A percentile compares a stretch with the other conserved stretches of the same genome.
Conservation (phyloP, 768 basidiomycete species). For the Russula vinacea region DNA sequence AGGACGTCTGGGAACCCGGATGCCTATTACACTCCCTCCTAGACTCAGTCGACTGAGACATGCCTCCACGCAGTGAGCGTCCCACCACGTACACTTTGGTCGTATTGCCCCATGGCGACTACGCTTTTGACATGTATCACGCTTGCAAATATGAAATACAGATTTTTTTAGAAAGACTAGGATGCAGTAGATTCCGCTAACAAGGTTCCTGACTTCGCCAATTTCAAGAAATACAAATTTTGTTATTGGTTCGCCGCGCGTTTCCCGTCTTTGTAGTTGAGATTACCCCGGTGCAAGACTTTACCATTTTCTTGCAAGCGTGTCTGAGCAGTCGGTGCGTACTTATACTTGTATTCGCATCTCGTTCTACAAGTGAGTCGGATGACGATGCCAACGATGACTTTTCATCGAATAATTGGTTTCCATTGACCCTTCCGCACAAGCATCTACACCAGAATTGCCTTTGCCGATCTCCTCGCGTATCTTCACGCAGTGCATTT, state of each 20-base stretch:
- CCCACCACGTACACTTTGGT: no score
- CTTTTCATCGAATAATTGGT: constrained; percentile 34
- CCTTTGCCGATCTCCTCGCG: constrained; percentile 69
- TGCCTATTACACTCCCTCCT: no score
- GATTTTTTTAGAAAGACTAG: no score
- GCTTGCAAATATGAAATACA: no score
- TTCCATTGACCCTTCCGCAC: constrained; percentile 76
- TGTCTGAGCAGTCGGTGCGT: constrained; percentile 45
- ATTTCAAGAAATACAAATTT: constrained; percentile 98
- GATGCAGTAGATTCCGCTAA: no score
- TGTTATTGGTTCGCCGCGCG: constrained; percentile 95
- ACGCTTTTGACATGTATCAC: no score
- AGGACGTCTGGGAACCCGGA: no score
- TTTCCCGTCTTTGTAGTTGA: constrained; percentile 81
- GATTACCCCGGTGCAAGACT: constrained; percentile 51
- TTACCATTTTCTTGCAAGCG: constrained; percentile 50
- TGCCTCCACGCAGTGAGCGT: no score
- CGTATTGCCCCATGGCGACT: no score
- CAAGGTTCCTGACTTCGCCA: no score
- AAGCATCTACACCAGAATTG: constrained; percentile 63
- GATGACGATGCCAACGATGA: background rate
- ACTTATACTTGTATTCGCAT: no score
- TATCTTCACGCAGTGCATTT: constrained; percentile 46
- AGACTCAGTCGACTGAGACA: no score
- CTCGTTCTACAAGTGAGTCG: background rate